Conservation (phyloP, 2,329 filamentous ascomycete genomes). For the Leptographium wingfieldii region DNA sequence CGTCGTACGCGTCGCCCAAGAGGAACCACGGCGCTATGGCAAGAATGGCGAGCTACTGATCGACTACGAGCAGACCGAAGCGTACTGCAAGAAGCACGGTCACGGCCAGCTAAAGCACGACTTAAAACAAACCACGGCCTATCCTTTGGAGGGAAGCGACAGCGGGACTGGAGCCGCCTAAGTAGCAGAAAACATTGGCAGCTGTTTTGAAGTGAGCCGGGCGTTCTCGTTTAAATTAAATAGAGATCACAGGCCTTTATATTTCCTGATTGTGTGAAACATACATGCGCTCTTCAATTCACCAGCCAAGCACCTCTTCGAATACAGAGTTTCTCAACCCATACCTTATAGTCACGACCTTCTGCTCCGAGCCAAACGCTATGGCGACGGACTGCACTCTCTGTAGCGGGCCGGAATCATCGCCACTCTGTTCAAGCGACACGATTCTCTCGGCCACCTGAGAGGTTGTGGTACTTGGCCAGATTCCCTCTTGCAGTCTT, state of each 20-base stretch:
- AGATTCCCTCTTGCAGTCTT: slow-evolving; percentile 8
- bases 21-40: slow-evolving; percentile 43
- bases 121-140: not conserved
- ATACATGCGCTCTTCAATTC: too few species aligned
- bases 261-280: not conserved
- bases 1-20: slow-evolving; percentile 27
- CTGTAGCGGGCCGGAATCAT: not conserved
- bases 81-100: not conserved
- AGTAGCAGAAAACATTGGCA: not conserved
- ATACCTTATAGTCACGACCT: not conserved
- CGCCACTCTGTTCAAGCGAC: not conserved
- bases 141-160: not conserved
- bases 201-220: not conserved
- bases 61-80: slow-evolving; percentile 19
- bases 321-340: not conserved
- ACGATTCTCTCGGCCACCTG: slow-evolving; percentile 2
- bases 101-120: not conserved
- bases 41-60: slow-evolving; percentile 47
- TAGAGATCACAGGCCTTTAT: not conserved
- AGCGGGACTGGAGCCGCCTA: not conserved
- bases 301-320: not conserved
- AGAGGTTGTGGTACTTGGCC: slow-evolving; percentile 3
- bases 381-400: not conserved
- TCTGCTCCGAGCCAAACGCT: not conserved
- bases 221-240: not conserved